Conservation (phyloP, 2,329 filamentous ascomycete genomes). For the Aspergillus cejpii region DNA sequence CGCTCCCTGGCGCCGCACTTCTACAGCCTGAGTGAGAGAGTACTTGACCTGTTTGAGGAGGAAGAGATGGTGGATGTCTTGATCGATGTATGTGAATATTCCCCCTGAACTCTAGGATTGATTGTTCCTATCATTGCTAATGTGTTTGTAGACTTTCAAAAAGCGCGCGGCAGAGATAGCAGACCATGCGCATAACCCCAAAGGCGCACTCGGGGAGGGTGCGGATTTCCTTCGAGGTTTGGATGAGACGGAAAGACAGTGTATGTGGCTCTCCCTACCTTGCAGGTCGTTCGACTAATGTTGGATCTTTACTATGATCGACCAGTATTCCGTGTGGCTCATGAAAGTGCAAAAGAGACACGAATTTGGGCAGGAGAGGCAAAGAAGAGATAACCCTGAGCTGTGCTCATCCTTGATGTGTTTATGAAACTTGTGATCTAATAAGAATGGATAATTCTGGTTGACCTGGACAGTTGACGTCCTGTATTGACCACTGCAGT, state of each 20-base stretch:
- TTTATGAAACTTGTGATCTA: not conserved
- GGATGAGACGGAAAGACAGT: conserved; percentile 77
- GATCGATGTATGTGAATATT: conserved; percentile 40
- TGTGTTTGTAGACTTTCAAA: conserved; percentile 61
- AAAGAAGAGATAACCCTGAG: conserved; percentile 41
- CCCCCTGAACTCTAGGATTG: too few relatives aligned
- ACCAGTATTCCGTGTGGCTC: conserved; percentile 62
- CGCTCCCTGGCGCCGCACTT: conserved; percentile 79
- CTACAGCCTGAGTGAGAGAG: conserved; percentile 75
- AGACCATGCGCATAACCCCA: conserved; percentile 80
- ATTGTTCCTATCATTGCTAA: not conserved
- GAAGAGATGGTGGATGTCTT: conserved; percentile 69
- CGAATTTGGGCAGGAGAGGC: conserved; percentile 64
- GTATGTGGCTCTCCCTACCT: conserved; percentile 32
- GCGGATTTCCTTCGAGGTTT: conserved; percentile 80
- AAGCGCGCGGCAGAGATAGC: conserved; percentile 73
- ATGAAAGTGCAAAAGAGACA: conserved; percentile 64
- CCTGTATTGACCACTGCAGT: too few relatives aligned
- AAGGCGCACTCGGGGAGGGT: conserved; percentile 58
- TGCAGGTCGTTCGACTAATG: not conserved
- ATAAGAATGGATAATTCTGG: too few relatives aligned
- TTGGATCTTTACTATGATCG: conserved; percentile 11
- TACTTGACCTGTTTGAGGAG: conserved; percentile 88
- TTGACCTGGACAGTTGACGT: too few relatives aligned
- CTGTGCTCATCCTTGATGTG: conserved; percentile 22